These are phyloP conservation scores for Brettanomyces sp. DNA, from an alignment of 805 yeast genomes.

Conservation along the genomic window DNA sequence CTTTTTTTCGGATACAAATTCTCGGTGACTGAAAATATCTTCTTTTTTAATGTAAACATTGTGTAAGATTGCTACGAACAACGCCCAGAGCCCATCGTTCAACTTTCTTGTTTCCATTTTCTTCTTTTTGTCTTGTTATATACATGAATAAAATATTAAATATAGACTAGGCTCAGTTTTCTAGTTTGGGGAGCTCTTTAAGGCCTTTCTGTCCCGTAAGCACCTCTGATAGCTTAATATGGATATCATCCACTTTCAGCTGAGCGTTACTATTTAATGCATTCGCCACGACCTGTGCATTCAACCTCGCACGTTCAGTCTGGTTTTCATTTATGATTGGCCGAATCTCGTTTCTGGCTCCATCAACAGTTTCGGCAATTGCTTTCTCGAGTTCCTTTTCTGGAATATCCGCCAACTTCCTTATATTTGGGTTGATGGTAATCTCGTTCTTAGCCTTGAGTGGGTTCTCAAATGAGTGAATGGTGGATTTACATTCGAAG, in stretches of 20 bases:
- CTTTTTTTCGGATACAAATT: too few species aligned
- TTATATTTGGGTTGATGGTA: constrained; percentile 8
- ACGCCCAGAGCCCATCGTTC: too few species aligned
- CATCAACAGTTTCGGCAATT: constrained; percentile 19
- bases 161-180: not conserved
- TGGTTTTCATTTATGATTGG: constrained; percentile 11
- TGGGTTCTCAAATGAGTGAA: constrained; percentile 17
- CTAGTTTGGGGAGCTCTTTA: constrained; percentile 13
- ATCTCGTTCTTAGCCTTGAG: constrained; percentile 11
- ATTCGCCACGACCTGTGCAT: constrained; percentile 23
- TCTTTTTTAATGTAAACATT: not conserved
- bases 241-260: constrained; percentile 20
- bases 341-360: constrained; percentile 18
- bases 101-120: not conserved
- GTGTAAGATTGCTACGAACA: too few species aligned
- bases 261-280: constrained; percentile 23
- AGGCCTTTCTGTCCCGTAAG: constrained; percentile 13
- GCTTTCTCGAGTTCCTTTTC: constrained; percentile 11
- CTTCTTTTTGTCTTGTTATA: not conserved
- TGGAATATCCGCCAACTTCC: constrained; percentile 10
- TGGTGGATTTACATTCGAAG: constrained; percentile 6
- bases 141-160: not conserved
- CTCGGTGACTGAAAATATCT: not conserved
- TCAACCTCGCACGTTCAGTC: constrained; percentile 17
- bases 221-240: constrained; percentile 11